Evolutionary conservation across 179 eudicot species (phyloP).

Genomic region (Actinidia arguta): DNA sequence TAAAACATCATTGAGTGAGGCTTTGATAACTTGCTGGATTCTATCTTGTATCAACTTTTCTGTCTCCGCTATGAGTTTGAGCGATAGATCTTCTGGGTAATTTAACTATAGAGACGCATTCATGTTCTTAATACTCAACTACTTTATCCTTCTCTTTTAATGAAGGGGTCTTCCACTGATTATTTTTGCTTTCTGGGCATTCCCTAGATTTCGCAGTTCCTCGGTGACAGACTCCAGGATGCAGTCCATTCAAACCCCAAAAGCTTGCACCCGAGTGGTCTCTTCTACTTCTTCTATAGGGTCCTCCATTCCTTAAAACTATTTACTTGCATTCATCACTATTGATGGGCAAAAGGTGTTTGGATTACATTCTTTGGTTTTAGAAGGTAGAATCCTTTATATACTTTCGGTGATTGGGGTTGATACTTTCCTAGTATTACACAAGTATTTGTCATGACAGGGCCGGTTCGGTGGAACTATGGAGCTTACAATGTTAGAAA

Average conservation of each 20-base stretch:
- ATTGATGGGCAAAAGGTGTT: not conserved
- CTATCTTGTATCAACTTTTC: not conserved
- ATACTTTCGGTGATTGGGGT: not conserved
- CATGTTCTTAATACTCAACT: not conserved
- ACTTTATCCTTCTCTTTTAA: not conserved
- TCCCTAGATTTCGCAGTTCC: slow-evolving; percentile 63
- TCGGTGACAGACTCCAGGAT: slow-evolving; percentile 46
- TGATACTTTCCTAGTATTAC: not conserved
- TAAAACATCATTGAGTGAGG: not conserved
- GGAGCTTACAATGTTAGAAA: not conserved
- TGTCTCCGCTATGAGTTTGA: not conserved
- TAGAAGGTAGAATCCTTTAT: not conserved
- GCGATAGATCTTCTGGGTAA: not conserved
- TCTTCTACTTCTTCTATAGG: slow-evolving; percentile 13
- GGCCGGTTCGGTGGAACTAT: too few relatives aligned
- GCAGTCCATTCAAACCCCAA: slow-evolving; percentile 5
- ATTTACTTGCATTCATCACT: not conserved
- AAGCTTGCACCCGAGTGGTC: not conserved
- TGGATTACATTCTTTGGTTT: not conserved
- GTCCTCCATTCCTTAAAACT: not conserved
- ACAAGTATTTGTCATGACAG: not conserved
- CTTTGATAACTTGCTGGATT: not conserved
- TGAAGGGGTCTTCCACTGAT: slow-evolving; percentile 33
- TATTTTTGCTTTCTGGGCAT: slow-evolving; percentile 16
- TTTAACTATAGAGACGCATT: too few relatives aligned